phyloP scores from a whole-genome alignment of 1,284 basidiomycete genomes.

The Tilletiaria anomala region DNA sequence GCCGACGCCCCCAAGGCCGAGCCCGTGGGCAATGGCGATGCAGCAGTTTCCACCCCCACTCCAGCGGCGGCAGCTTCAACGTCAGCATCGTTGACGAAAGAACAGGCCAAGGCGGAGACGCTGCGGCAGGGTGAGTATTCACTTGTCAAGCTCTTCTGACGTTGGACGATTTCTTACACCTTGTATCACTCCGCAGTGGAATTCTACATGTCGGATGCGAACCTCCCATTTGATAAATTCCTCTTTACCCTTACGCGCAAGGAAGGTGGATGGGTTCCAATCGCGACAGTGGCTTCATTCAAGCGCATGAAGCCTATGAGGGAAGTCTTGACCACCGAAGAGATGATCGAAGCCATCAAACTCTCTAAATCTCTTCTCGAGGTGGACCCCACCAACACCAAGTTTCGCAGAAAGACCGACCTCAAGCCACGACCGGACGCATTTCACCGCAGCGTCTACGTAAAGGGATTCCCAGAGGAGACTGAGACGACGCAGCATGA shows the following conservation, averaged over 20 bases:
- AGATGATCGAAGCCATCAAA: slow-evolving; percentile 23
- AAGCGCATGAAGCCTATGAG: slow-evolving; percentile 69
- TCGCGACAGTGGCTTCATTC: slow-evolving; percentile 78
- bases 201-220: slow-evolving; percentile 80
- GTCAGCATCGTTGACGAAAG: slow-evolving; percentile 8
- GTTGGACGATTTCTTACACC: neutral
- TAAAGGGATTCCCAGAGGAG: slow-evolving; percentile 75
- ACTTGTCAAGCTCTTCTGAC: neutral
- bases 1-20: too few species aligned
- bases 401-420: slow-evolving; percentile 56
- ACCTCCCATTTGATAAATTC: slow-evolving; percentile 95
- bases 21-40: too few species aligned
- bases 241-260: slow-evolving; percentile 49
- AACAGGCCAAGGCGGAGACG: slow-evolving; percentile 21
- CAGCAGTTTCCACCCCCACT: too few species aligned
- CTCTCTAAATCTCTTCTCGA: slow-evolving; percentile 48
- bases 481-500: slow-evolving; percentile 55
- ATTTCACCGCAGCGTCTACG: slow-evolving; percentile 40
- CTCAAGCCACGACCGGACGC: slow-evolving; percentile 27
- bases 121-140: slow-evolving; percentile 15
- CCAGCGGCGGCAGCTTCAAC: neutral
- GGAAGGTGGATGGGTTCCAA: slow-evolving; percentile 66
- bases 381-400: slow-evolving; percentile 57
- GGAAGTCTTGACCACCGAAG: slow-evolving; percentile 18
- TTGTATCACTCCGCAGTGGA: too few species aligned